phyloP scores from a whole-genome alignment of 805 yeast species.

The Yarrowia sp. region DNA sequence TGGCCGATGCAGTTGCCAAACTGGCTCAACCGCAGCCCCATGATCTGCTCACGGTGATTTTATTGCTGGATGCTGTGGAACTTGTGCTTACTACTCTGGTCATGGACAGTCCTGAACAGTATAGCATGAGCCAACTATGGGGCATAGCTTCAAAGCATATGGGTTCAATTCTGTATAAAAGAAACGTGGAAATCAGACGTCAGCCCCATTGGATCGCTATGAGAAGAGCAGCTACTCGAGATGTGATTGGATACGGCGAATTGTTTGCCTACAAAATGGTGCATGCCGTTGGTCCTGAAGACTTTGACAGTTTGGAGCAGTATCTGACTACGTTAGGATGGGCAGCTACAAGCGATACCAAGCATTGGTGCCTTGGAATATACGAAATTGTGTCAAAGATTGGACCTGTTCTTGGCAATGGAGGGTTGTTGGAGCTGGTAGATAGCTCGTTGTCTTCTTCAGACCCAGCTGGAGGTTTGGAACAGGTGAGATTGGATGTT shows the following conservation, averaged over 20 bases:
- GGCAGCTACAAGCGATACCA: neutral
- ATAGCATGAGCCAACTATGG: constrained; percentile 16
- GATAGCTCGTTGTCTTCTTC: neutral
- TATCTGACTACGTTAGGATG: neutral
- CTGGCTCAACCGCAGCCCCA: neutral
- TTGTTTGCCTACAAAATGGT: neutral
- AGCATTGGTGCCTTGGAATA: neutral
- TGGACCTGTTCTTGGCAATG: neutral
- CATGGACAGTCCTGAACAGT: neutral
- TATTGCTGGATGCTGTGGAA: neutral
- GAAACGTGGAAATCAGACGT: neutral
- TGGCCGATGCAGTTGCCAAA: neutral
- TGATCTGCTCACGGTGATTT: neutral
- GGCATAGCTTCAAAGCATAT: neutral
- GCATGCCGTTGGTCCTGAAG: neutral
- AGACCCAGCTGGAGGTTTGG: neutral
- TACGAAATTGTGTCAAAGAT: neutral
- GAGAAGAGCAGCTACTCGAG: neutral
- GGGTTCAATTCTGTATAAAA: neutral
- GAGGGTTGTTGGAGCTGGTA: neutral
- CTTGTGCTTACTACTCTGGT: neutral
- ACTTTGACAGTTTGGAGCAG: neutral
- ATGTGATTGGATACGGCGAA: neutral
- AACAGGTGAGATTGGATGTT: neutral
- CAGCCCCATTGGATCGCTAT: constrained; percentile 10